Conservation (phyloP, 371 early-diverging fungal genomes). For the Apophysomyces variabilis region DNA sequence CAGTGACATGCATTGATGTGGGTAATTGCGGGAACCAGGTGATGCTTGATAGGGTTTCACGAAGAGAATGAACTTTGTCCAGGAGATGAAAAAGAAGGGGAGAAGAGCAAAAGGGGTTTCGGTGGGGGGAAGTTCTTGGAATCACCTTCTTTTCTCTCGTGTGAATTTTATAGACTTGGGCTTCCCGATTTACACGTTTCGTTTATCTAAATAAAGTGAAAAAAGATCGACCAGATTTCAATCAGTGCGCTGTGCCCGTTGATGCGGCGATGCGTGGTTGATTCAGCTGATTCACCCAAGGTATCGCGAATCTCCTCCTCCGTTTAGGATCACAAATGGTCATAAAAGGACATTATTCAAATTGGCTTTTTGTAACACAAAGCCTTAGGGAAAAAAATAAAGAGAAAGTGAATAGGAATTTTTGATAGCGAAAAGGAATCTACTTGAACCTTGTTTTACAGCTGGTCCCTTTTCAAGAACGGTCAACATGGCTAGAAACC, state of each 20-base stretch:
- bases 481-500: not conserved
- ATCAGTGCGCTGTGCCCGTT: conserved; percentile 1
- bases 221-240: conserved; percentile 6
- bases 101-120: not conserved
- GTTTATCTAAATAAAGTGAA: not conserved
- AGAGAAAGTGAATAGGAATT: not conserved
- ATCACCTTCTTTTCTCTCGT: not conserved
- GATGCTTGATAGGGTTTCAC: no score
- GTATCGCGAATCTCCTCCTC: not conserved
- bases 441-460: conserved; percentile 7
- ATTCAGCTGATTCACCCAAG: not conserved
- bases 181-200: not conserved
- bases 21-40: no score
- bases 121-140: not conserved
- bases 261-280: conserved; percentile 7
- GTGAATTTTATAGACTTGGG: not conserved
- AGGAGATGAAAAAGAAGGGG: not conserved
- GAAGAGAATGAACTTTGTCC: no score
- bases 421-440: conserved; percentile 3
- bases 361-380: not conserved
- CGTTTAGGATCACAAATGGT: not conserved
- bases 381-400: not conserved
- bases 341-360: not conserved
- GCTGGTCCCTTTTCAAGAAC: conserved; percentile 1
- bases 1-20: no score